Percentiles rank a stretch among this genome's conserved stretches.
phyloP scores from a whole-genome alignment of 768 basidiomycete genomes.

The Boletus rubescentipes region DNA sequence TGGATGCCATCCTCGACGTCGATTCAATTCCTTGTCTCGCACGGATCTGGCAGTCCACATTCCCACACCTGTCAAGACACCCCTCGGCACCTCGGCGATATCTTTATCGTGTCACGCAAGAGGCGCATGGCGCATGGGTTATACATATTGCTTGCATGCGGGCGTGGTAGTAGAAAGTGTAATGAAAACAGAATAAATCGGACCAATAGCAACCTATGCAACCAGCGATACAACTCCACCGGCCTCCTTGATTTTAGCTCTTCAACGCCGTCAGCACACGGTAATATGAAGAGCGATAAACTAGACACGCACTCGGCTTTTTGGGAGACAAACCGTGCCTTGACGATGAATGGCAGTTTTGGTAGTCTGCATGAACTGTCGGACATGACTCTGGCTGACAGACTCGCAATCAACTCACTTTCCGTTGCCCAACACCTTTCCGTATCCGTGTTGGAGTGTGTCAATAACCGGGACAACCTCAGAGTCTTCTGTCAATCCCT shows the following conservation, averaged over 20 bases:
- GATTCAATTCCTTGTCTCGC: not conserved
- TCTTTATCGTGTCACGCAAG: not conserved
- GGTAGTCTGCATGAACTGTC: slow-evolving; percentile 56
- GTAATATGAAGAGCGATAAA: slow-evolving; percentile 12
- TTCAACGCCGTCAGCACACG: slow-evolving; percentile 25
- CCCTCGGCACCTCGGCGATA: slow-evolving; percentile 4
- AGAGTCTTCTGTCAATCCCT: slow-evolving; percentile 67
- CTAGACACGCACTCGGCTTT: slow-evolving; percentile 66
- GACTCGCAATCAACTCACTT: slow-evolving; percentile 45
- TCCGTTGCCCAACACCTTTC: slow-evolving; percentile 96
- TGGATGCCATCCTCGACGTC: slow-evolving; percentile 26
- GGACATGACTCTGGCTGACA: not conserved
- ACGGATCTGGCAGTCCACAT: not conserved
- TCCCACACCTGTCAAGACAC: not conserved
- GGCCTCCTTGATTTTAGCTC: slow-evolving; percentile 85
- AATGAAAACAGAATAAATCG: slow-evolving; percentile 24
- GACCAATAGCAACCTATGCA: slow-evolving; percentile 52
- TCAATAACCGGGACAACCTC: slow-evolving; percentile 95
- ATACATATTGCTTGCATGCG: not conserved
- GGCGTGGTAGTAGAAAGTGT: not conserved
- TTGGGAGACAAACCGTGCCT: slow-evolving; percentile 92
- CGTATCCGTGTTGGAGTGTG: slow-evolving; percentile 78
- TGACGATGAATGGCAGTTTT: slow-evolving; percentile 93
- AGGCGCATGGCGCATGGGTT: slow-evolving; percentile 2
- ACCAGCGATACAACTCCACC: slow-evolving; percentile 92